Conservation (phyloP, 2,329 filamentous ascomycete genomes). For the Pseudocercospora musae region DNA sequence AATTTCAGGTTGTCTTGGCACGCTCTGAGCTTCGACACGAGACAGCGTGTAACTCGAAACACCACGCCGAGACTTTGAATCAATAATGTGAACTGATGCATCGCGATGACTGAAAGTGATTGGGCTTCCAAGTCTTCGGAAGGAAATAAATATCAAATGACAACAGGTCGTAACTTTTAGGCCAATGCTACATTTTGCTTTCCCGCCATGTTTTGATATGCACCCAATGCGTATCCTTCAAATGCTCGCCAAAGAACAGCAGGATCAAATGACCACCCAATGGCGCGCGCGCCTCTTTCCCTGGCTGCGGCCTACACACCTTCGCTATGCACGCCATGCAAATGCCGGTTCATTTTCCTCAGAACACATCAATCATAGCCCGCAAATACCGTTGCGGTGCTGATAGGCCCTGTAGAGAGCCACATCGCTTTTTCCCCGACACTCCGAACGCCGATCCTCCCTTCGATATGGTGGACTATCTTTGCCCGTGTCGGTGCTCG, state of each 20-base stretch:
- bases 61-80: background rate
- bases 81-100: background rate
- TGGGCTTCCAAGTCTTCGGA: background rate
- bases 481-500: slow-evolving; percentile 23
- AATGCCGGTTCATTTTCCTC: slow-evolving; percentile 4
- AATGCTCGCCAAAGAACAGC: background rate
- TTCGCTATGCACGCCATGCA: slow-evolving; percentile 15
- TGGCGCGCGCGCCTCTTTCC: background rate
- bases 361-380: slow-evolving; percentile 17
- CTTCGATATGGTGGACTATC: background rate
- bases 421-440: background rate
- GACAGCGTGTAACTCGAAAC: background rate
- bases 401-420: slow-evolving; percentile 7
- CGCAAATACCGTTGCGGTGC: slow-evolving; percentile 14
- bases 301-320: slow-evolving; percentile 1
- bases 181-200: background rate
- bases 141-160: background rate
- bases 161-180: background rate
- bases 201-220: background rate
- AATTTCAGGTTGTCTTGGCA: background rate
- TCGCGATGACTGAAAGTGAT: background rate
- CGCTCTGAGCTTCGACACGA: background rate
- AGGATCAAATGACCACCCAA: background rate
- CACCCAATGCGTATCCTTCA: background rate
- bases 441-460: background rate